phyloP scores from a whole-genome alignment of 495 filamentous ascomycete species.

The Neohortaea acidophila region DNA sequence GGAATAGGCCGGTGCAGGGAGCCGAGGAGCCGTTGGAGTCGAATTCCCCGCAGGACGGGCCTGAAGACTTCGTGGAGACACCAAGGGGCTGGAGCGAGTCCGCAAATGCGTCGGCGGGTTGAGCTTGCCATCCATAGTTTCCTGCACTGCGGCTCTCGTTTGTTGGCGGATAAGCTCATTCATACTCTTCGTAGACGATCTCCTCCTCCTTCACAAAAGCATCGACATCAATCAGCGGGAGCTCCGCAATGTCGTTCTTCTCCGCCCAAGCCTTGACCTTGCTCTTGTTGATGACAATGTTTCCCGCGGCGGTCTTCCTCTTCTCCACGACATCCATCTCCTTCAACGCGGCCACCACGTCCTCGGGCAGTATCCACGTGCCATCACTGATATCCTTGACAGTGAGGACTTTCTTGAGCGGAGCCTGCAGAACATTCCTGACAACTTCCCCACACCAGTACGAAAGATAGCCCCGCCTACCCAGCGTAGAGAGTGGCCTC shows the following conservation, averaged over 20 bases:
- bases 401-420: conserved; percentile 33
- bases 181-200: conserved; percentile 14
- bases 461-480: conserved; percentile 59
- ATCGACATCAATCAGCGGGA: conserved; percentile 37
- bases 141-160: no score
- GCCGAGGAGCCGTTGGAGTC: no score
- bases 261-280: conserved; percentile 40
- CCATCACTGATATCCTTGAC: conserved; percentile 42
- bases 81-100: no score
- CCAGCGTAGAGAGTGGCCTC: conserved; percentile 75
- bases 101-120: no score
- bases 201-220: conserved; percentile 33
- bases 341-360: conserved; percentile 62
- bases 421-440: conserved; percentile 38
- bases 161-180: no score
- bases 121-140: no score
- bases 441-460: conserved; percentile 76
- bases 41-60: no score
- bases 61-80: no score
- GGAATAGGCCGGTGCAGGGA: no score
- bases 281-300: conserved; percentile 39
- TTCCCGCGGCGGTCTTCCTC: conserved; percentile 26
- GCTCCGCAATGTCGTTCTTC: conserved; percentile 32
- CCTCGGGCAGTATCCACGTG: conserved; percentile 69
- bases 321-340: conserved; percentile 57